phyloP scores from a whole-genome alignment of 2,329 filamentous ascomycete species.

The Penicillium aurantiogriseum region DNA sequence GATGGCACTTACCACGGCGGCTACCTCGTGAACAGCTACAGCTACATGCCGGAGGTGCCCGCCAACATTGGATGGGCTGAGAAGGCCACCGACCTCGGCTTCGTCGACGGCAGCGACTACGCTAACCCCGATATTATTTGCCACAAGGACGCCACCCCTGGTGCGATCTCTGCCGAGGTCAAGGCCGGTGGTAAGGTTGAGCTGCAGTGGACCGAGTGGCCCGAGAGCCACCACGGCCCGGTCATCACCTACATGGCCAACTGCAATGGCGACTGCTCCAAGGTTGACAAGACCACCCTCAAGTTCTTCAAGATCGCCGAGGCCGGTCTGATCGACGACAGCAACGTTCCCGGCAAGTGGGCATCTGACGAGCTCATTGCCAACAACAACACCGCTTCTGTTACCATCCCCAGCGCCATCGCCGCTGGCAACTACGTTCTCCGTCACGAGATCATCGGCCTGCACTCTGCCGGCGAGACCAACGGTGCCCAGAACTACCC shows the following conservation, averaged over 20 bases:
- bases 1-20: slow-evolving; percentile 41
- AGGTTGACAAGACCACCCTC: slow-evolving; percentile 53
- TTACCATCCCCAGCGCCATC: slow-evolving; percentile 49
- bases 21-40: slow-evolving; percentile 40
- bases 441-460: slow-evolving; percentile 57
- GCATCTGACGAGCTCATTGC: slow-evolving; percentile 54
- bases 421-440: slow-evolving; percentile 55
- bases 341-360: slow-evolving; percentile 51
- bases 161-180: slow-evolving; percentile 53
- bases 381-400: slow-evolving; percentile 53
- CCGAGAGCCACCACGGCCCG: slow-evolving; percentile 62
- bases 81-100: slow-evolving; percentile 54
- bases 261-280: slow-evolving; percentile 57
- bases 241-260: slow-evolving; percentile 64
- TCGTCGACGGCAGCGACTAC: slow-evolving; percentile 51
- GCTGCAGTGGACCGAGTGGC: slow-evolving; percentile 65
- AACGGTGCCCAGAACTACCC: slow-evolving; percentile 57
- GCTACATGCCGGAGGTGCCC: slow-evolving; percentile 39
- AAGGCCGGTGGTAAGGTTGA: slow-evolving; percentile 59
- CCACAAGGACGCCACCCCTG: slow-evolving; percentile 58
- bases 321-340: slow-evolving; percentile 51
- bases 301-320: slow-evolving; percentile 65
- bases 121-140: slow-evolving; percentile 57
- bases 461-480: slow-evolving; percentile 47
- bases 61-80: slow-evolving; percentile 56